A percentile compares a stretch with the other conserved stretches of the same genome.
Conservation (phyloP, 2,329 filamentous ascomycete genomes). For the Aspergillus sp. region DNA sequence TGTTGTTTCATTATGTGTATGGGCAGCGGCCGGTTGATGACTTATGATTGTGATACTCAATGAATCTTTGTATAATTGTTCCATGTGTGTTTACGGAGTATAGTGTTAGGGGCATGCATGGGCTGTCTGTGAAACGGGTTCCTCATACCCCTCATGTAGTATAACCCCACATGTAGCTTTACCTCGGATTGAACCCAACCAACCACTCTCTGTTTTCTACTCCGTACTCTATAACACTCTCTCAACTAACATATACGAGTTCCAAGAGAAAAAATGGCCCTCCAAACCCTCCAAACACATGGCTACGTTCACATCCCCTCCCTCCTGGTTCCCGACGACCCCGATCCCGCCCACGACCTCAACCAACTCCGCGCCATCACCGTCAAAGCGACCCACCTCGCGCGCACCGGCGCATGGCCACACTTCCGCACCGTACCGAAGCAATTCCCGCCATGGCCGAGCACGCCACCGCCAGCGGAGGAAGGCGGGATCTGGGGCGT, state of each 20-base stretch:
- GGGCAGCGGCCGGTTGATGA: constrained; percentile 21
- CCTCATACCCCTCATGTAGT: too few relatives aligned
- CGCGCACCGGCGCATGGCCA: constrained; percentile 67
- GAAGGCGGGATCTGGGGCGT: constrained; percentile 75
- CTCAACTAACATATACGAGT: too few relatives aligned
- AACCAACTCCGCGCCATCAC: constrained; percentile 53
- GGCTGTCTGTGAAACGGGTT: too few relatives aligned
- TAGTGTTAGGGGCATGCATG: too few relatives aligned
- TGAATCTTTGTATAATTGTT: neutral
- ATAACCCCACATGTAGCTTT: too few relatives aligned
- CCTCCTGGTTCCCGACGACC: constrained; percentile 39
- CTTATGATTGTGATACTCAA: neutral
- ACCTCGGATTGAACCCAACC: too few relatives aligned
- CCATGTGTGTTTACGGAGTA: constrained; percentile 1
- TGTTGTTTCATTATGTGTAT: constrained; percentile 25
- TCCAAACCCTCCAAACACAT: constrained; percentile 54
- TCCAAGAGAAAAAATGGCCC: constrained; percentile 6
- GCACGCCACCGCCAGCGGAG: constrained; percentile 40
- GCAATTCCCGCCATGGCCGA: constrained; percentile 80
- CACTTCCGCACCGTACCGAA: constrained; percentile 77
- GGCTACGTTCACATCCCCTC: constrained; percentile 68
- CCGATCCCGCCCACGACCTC: constrained; percentile 40
- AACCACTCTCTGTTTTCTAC: too few relatives aligned
- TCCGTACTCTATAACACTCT: too few relatives aligned
- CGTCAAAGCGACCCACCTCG: constrained; percentile 48